Conservation (phyloP, 2,329 filamentous ascomycete species). For the Elsinoe fawcettii region DNA sequence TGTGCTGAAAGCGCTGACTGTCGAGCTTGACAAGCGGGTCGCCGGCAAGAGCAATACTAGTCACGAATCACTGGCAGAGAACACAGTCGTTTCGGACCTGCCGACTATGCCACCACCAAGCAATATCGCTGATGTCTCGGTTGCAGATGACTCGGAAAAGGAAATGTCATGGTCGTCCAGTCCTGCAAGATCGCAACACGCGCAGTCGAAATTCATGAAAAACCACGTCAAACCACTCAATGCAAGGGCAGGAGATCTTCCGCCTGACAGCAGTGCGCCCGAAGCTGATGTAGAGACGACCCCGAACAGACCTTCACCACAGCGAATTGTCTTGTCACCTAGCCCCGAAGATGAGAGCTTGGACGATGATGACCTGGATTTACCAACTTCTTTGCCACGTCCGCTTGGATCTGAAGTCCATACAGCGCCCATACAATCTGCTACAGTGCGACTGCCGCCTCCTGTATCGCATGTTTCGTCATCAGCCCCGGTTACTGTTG, state of each 20-base stretch:
- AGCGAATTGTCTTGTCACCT: not conserved
- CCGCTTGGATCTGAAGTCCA: not conserved
- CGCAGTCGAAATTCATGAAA: not conserved
- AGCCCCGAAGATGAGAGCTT: not conserved
- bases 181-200: not conserved
- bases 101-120: not conserved
- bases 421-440: not conserved
- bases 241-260: not conserved
- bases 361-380: not conserved
- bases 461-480: not conserved
- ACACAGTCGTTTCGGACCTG: not conserved
- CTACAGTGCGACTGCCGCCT: not conserved
- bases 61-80: not conserved
- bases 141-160: not conserved
- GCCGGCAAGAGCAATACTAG: not conserved
- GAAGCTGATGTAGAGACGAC: not conserved
- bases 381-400: not conserved
- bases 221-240: not conserved
- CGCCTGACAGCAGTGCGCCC: slow-evolving; percentile 14
- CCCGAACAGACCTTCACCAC: not conserved
- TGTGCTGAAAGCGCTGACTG: slow-evolving; percentile 24
- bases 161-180: slow-evolving; percentile 12
- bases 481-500: not conserved
- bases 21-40: not conserved
- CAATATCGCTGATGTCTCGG: not conserved